Base-by-base conservation (phyloP, 768 basidiomycete species). In the Chlorophyllum brunneum region DNA sequence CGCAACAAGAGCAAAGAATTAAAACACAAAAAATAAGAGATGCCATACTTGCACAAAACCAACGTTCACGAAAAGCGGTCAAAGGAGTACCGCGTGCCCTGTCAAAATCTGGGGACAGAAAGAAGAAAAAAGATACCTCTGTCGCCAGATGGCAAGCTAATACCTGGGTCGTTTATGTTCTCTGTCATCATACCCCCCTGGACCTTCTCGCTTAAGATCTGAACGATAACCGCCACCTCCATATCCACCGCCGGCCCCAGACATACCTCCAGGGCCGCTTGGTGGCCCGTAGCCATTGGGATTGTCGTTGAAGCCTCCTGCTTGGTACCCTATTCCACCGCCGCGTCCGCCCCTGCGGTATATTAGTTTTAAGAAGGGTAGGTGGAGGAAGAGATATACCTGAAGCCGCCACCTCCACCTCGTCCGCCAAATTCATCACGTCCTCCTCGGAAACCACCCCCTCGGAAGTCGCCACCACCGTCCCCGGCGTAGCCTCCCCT, bases 81-180 rank as follows among this genome's bases (percentile, higher is more conserved):
- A 36, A 10, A 11, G 29, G 29, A 27, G 47, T 47, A 48, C 37
- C 22, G 30, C 11, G 38, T 16, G 33, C 40, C 39, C 40, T 45
- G 48, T 49, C 22, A 48, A 53, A 46, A 41, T 41, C 45, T 51
- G 45, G 36, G 41, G 31, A 37, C 44, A 48, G 22, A 27, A 36
- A 58, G 43, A 54, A 45, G 49, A 48, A 45, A 58, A 29, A 37
- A 43, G 38, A 46, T 43, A 53, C 54, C 53, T 46, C 49, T 38
- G 43, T 48, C 55, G 46, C 48, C 47, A 49, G 27, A 37, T 30
- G 42, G 47, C 56, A 53, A 55, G 37, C 77, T 81, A 92, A 70
- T 88, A 90, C 63, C 90, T 81, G 62, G 86, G 83, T 64, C 90
- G 85, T 70, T 92, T 92, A 29, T 76, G 61, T 59, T 91, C 89